Base-by-base conservation (phyloP, 768 basidiomycete species). In the Favolaschia claudopus region DNA sequence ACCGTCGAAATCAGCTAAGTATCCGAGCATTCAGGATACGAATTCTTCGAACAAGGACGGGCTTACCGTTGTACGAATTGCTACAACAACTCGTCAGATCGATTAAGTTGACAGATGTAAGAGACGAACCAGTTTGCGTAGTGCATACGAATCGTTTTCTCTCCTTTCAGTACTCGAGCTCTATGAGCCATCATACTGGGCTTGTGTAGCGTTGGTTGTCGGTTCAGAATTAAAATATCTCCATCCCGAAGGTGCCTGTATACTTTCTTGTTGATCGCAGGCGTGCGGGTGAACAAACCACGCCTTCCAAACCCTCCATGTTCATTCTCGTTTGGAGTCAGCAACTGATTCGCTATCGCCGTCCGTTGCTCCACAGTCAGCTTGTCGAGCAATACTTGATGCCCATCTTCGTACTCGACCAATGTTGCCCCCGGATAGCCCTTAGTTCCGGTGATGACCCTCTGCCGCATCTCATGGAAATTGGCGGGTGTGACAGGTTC, bases 101-200 rank as follows among this genome's bases (percentile, higher is more conserved):
- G 24, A 42, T 19, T 45, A 54, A 27, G 22, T 25, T 55, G 1
- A 34, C 10, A 55, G 14, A 55, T 67, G 40, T 33, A 15, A 9
- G 50, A 20, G 39, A 79, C 87, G 49, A 58, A 96, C 95, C 96
- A 99, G 70, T 99, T 99, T 24, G 97, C 96, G 70, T 99, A 99
- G 78, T 99, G 97, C 96, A 99, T 96, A 14, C 97, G 86, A 71
- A 99, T 99, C 0, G 97, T 99, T 81, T 98, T 99, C 76, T 99
- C 97, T 24, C 96, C 97, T 60, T 88, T 85, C 61, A 99, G 74
- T 19, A 99, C 91, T 55, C 89, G 89, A 15, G 96, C 96, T 66
- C 86, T 91, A 72, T 99, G 97, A 8, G 89, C 90, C 97, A 99
- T 99, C 96, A 99, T 99, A 81, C 93, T 95, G 20, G 97, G 96